Conservation (phyloP, 2,329 filamentous ascomycete species). For the Aspergillus aculeatus region DNA sequence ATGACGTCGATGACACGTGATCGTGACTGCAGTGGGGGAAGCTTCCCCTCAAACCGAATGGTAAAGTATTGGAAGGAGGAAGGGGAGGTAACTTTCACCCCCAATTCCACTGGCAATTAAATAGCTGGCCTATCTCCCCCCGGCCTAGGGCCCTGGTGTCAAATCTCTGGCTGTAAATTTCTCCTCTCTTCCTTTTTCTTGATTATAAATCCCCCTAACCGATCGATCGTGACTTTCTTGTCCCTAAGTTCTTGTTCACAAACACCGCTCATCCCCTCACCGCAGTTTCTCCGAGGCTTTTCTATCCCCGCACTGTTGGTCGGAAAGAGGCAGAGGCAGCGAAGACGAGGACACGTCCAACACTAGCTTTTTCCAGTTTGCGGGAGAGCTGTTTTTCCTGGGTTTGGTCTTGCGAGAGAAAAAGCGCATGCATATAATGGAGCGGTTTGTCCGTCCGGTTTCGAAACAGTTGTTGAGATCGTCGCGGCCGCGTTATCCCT, state of each 20-base stretch:
- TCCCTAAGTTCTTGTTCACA: not conserved
- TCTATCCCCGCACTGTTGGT: not conserved
- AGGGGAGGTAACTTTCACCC: not conserved
- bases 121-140: not conserved
- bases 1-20: not conserved
- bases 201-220: no score
- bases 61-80: not conserved
- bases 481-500: slow-evolving; percentile 36
- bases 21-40: not conserved
- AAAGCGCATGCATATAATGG: slow-evolving; percentile 24
- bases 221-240: not conserved
- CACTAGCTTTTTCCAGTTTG: no score
- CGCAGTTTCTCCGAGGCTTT: not conserved
- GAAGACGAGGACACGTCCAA: not conserved
- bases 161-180: not conserved
- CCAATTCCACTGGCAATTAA: not conserved
- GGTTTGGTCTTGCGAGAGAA: no score
- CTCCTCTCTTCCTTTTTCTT: not conserved
- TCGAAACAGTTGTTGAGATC: slow-evolving; percentile 38
- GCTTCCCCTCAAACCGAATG: not conserved
- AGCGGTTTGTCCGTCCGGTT: slow-evolving; percentile 36
- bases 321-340: not conserved
- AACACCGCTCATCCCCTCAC: not conserved
- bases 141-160: no score
- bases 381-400: no score